Evolutionary conservation across 192 early-diverging fungal genomes (phyloP), one percentile per base, ranked within the genome.

Genomic region (Linnemannia elongata): DNA sequence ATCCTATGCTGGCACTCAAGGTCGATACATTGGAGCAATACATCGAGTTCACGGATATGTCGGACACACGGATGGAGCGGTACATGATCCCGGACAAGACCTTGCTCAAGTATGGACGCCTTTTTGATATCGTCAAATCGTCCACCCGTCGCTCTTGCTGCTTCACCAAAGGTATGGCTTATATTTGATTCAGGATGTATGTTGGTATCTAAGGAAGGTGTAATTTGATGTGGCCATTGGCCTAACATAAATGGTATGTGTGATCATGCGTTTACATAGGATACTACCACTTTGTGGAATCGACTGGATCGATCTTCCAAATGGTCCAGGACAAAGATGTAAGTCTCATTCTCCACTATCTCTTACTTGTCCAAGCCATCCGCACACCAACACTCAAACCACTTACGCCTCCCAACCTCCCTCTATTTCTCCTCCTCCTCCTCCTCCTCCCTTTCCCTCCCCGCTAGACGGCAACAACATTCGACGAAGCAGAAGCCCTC

Each of bases 41-140:
- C n/a, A 78, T 82, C 57, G 83, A 85, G 63, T 87, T 87, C 20
- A 77, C 74, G 63, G 79, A 85, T 82, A 72, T 76, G 47, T 60
- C 77, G 4, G 74, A 88, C 54, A 85, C 69, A 24, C 41, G 89
- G 38, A 79, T 89, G 71, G 71, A 85, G 54, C 44, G 79, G 18
- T 93, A 91, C 82, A 78, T 87, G 45, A 89, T 93, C 35, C 89
- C 92, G 33, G 87, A 93, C 54, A 91, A 92, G 88, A 83, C 78
- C 1, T 75, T 93, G 55, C n/a, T 88, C 18, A 93, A 93, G 55
- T 89, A 92, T 47, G 90, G 90, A 33, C 69, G 88, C 7, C 74
- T 90, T 15, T 93, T 93, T 89, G 92, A 96, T 87, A 93, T 96
- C 30, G 94, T 97, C 27, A 94, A 93, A 60, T 89, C 92, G 1